These are phyloP conservation scores for Oryza australiensis DNA, from an alignment of 176 grass and related monocot genomes.

Conservation along the genomic window DNA sequence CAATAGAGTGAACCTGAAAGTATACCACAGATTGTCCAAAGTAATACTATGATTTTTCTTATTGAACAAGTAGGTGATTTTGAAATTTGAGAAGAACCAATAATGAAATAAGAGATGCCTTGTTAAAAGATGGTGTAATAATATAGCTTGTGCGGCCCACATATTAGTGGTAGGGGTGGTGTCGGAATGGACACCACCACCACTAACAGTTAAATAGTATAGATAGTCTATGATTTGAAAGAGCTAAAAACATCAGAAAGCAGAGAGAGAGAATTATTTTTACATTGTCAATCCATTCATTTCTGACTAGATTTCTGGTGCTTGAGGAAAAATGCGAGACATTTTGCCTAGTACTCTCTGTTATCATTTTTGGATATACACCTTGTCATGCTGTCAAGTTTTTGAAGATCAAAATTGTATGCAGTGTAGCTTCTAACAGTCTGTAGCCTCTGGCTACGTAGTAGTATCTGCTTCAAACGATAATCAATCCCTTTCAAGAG, in stretches of 20 bases:
- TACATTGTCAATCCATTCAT: neutral
- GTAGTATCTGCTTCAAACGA: neutral
- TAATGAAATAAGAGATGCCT: no score
- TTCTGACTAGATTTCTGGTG: constrained; percentile 3
- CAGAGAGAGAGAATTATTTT: neutral
- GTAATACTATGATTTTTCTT: no score
- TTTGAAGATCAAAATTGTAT: neutral
- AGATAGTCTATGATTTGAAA: neutral
- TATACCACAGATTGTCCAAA: no score
- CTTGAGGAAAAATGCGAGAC: neutral
- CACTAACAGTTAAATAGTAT: no score
- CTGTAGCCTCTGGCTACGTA: neutral
- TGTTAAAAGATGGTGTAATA: no score
- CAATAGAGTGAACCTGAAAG: no score
- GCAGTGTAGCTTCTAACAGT: neutral
- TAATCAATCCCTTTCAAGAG: neutral
- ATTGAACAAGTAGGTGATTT: no score
- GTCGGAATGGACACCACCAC: no score
- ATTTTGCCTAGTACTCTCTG: neutral
- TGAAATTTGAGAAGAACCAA: no score
- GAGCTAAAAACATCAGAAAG: neutral
- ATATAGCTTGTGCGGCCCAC: no score
- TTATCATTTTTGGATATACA: neutral
- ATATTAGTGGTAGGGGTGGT: no score
- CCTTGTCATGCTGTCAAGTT: neutral